Base-by-base conservation (phyloP, 2,329 filamentous ascomycete species). In the Penicillium oxalicum region DNA sequence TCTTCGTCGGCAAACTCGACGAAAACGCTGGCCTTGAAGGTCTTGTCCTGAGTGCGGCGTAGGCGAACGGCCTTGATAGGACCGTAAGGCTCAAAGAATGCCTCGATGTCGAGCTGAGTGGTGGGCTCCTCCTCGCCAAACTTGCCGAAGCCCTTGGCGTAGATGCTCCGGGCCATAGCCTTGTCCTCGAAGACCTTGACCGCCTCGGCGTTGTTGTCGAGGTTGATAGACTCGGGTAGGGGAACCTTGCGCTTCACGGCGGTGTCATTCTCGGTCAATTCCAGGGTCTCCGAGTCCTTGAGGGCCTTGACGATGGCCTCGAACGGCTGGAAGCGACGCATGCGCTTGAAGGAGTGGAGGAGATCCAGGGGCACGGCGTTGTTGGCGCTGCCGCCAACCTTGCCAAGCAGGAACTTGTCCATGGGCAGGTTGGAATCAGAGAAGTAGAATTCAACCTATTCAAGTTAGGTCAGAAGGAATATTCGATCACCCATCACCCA, bases 11-110 rank as follows among this genome's bases (percentile, higher is more conserved):
- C 78, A 69, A 97, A 98, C 70, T 96, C 91, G 57, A 95, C 88
- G 66, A 96, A 97, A 50, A 95, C 88, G 58, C 89, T 95, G 59
- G 91, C 90, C 79, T 98, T 98, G 83, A 97, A 98, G 45, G 79
- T 73, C 62, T 83, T 83, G 42, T 80, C 73, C 52, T 84, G 75
- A 38, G 79, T 77, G 57, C 93, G 89, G 59, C 94, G 88, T 54
- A 98, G 86, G 64, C 91, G 91, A 53, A 98, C 84, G 40, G 84
- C 81, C 63, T 87, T 88, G 61, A 88, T 81, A 29, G 86, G 78
- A 40, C 91, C 91, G 67, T 83, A 91, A 50, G 84, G 80, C 48
- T 83, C 78, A 69, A 97, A 95, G 76, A 95, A 96, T 52, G 83
- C 83, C 75, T 98, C 93, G 49, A 98, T 85, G 55, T 96, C 89